Conservation (phyloP, 1,284 basidiomycete genomes). For the Pseudomicrostroma phylloplanum region DNA sequence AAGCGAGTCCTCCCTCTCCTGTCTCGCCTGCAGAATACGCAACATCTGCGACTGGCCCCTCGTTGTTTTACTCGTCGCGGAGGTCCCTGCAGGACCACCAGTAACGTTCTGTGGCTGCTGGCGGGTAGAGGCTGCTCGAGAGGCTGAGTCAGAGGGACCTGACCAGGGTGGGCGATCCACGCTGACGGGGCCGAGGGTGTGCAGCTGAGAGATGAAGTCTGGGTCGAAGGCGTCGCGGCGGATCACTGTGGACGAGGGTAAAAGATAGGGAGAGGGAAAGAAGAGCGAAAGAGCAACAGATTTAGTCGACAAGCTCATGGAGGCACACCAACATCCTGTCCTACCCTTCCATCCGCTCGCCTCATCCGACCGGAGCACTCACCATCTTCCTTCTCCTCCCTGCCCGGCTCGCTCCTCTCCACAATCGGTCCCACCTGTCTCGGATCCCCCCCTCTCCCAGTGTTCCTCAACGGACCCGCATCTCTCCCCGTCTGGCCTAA, state of each 20-base stretch:
- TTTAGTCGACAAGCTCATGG: not conserved
- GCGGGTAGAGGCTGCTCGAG: not conserved
- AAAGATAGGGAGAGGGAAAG: no score
- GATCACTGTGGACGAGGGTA: not conserved
- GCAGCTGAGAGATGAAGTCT: slow-evolving; percentile 1
- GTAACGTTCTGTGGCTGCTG: not conserved
- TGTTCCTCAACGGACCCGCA: not conserved
- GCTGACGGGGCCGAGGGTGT: not conserved
- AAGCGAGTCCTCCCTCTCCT: slow-evolving; percentile 1
- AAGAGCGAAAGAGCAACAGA: no score
- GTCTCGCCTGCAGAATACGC: not conserved
- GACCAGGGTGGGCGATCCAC: not conserved
- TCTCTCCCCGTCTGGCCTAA: not conserved
- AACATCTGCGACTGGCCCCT: not conserved
- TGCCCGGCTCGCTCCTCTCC: not conserved
- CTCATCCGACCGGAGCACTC: not conserved
- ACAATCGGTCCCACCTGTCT: not conserved
- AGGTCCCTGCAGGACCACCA: not conserved
- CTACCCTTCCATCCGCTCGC: not conserved
- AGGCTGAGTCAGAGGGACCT: not conserved
- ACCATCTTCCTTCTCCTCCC: slow-evolving; percentile 4
- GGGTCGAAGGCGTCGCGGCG: slow-evolving; percentile 6
- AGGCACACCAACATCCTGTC: not conserved
- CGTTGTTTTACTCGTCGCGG: not conserved
- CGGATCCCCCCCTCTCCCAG: not conserved